Evolutionary conservation across 352 stramenopile genomes (phyloP).

Genomic region (Blastocystis sp.): DNA sequence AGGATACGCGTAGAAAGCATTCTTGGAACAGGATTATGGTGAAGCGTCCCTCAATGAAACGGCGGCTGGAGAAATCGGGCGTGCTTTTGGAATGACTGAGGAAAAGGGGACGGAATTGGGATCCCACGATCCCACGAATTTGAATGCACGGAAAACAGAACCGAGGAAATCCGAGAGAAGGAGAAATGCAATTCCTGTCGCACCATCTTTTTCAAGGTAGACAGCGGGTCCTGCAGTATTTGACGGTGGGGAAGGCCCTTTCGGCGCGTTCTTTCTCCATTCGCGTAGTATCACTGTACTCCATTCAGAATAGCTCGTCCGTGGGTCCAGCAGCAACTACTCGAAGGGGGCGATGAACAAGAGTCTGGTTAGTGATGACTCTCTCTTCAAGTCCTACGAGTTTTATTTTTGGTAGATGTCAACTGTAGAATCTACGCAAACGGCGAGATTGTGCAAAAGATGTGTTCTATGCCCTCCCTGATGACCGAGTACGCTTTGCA

Average conservation of each 20-base stretch:
- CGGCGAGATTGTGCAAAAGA: conserved; percentile 34
- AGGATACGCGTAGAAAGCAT: no score
- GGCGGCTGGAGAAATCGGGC: no score
- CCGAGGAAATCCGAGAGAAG: no score
- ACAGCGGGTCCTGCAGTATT: no score
- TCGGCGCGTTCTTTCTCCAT: background rate
- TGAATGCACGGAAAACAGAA: no score
- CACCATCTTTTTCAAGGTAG: no score
- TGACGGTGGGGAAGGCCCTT: background rate
- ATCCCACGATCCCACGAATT: no score
- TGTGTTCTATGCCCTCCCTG: conserved; percentile 33
- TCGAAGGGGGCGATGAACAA: background rate
- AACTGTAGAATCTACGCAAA: conserved; percentile 26
- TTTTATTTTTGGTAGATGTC: background rate
- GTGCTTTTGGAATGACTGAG: no score
- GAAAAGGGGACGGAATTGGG: no score
- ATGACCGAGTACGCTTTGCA: conserved; percentile 42
- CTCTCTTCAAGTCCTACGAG: conserved; percentile 48
- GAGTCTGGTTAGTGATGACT: background rate
- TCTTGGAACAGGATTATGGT: no score
- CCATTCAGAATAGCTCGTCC: background rate
- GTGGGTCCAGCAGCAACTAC: background rate
- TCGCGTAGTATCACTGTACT: background rate
- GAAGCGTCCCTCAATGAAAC: no score
- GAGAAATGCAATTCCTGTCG: no score